Percentiles rank a stretch among this genome's conserved stretches.
Conservation (phyloP, 306 rosid species). For the Senna siamea region DNA sequence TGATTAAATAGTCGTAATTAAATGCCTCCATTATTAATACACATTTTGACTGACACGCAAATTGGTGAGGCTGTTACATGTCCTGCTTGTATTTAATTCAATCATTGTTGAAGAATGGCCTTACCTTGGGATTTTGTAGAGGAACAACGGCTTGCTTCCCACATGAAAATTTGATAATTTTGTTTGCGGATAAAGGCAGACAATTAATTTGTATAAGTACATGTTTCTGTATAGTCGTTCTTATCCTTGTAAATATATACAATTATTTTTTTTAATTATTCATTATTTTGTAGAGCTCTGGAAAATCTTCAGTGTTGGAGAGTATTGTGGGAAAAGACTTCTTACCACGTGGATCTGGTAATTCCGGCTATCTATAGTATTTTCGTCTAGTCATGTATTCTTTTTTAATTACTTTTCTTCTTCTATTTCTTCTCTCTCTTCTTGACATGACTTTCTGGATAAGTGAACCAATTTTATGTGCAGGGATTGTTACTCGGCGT, state of each 20-base stretch:
- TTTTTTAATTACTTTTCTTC: constrained; percentile 1
- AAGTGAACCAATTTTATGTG: constrained; percentile 34
- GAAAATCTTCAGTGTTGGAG: constrained; percentile 96
- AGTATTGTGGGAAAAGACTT: constrained; percentile 98
- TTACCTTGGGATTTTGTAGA: neutral
- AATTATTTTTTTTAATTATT: constrained; percentile 17
- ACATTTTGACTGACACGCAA: neutral
- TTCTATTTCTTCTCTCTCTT: constrained; percentile 15
- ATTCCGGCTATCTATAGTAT: constrained; percentile 3
- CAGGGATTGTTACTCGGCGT: constrained; percentile 93
- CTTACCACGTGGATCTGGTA: constrained; percentile 99
- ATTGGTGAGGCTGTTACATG: neutral
- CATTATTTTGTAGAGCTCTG: constrained; percentile 74
- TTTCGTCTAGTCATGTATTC: neutral
- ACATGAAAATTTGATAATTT: neutral
- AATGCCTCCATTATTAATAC: neutral
- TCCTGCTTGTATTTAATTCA: constrained; percentile 3
- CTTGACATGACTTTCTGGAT: constrained; percentile 12
- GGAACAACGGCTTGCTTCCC: neutral
- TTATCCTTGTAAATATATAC: neutral
- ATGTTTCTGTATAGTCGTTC: neutral
- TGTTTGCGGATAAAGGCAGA: neutral
- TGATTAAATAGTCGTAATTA: neutral
- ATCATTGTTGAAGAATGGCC: neutral
- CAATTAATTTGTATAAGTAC: neutral